Percentiles rank a stretch among this genome's conserved stretches.
Conservation (phyloP, 352 stramenopile genomes). For the Globisporangium barbulae region DNA sequence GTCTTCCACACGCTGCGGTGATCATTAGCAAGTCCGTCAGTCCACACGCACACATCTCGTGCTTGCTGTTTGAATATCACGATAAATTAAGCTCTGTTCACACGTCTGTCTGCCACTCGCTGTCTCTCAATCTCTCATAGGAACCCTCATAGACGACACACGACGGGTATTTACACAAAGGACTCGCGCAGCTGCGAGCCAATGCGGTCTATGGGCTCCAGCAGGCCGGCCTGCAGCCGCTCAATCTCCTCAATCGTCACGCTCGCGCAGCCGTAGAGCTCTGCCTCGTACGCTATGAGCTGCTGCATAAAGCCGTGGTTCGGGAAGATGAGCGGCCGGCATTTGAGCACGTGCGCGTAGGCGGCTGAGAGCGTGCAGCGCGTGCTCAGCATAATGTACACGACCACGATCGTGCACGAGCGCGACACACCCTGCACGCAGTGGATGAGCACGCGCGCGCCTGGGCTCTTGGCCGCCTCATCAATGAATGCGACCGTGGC, state of each 20-base stretch:
- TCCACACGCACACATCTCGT: neutral
- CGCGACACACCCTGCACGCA: conserved; percentile 80
- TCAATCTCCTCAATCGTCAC: conserved; percentile 64
- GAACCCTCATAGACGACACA: neutral
- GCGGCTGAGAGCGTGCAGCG: conserved; percentile 69
- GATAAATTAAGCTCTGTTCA: conserved; percentile 9
- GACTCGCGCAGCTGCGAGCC: conserved; percentile 53
- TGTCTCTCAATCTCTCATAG: neutral
- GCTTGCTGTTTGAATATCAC: neutral
- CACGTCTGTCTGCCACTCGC: neutral
- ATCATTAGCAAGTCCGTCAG: conserved; percentile 2
- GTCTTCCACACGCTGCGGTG: conserved; percentile 76
- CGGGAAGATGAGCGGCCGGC: conserved; percentile 72
- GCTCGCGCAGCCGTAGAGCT: conserved; percentile 68
- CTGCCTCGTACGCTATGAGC: conserved; percentile 60
- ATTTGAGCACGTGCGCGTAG: conserved; percentile 78
- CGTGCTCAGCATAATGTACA: conserved; percentile 75
- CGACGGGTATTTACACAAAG: conserved; percentile 21
- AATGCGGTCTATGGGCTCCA: conserved; percentile 53
- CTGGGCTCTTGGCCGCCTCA: conserved; percentile 19
- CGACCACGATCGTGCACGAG: conserved; percentile 75
- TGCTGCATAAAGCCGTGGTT: conserved; percentile 80
- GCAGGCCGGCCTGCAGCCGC: conserved; percentile 57
- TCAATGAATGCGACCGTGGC: conserved; percentile 57
- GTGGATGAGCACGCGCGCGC: conserved; percentile 66